Base-by-base conservation (phyloP, 139 green algal species). In the Chlamydomonas sp. region DNA sequence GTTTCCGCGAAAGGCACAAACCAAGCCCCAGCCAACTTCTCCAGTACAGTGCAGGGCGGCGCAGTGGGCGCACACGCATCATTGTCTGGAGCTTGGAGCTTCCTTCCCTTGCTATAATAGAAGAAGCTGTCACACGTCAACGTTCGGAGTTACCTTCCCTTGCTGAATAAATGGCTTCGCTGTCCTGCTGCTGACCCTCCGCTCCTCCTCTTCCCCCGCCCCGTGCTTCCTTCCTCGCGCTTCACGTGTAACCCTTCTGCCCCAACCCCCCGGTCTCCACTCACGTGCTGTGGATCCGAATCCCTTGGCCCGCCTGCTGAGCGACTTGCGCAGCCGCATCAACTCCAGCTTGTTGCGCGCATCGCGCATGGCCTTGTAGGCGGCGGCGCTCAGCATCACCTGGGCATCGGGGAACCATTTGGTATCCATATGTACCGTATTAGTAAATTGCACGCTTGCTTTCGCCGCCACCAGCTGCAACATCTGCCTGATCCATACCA, bases 311-410 rank as follows among this genome's bases (percentile, higher is more conserved):
- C n/a, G 59, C 61, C 82, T 58, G 20, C 82, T 86, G 60, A 86
- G 71, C 18, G 68, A 76, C 14, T 31, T 74, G 31, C 83, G 68
- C 59, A 86, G 69, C 18, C 76, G 77, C 18, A 31, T 63, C 1
- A 87, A 5, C 59, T 62, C 68, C 62, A 87, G 72, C 62, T 80
- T 87, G 83, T 80, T 87, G 73, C 83, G 83, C 15, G 83, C 83
- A 31, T 87, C 83, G 0, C 83, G 71, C 83, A 87, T 87, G 49
- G 83, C 83, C 62, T 80, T 80, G 83, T 87, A 87, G 31, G 83
- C 83, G 61, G 83, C 83, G 7, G 72, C 83, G 31, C 61, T 74
- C 9, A 87, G 69, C 82, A 87, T 80, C 16, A 58, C 72, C 82
- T 86, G 80, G 1, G 20, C 31, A 49, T 49, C 31, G 31, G 31